Conservation (phyloP, 2,329 filamentous ascomycete species). For the Dryadomyces quercus-mongolicae region DNA sequence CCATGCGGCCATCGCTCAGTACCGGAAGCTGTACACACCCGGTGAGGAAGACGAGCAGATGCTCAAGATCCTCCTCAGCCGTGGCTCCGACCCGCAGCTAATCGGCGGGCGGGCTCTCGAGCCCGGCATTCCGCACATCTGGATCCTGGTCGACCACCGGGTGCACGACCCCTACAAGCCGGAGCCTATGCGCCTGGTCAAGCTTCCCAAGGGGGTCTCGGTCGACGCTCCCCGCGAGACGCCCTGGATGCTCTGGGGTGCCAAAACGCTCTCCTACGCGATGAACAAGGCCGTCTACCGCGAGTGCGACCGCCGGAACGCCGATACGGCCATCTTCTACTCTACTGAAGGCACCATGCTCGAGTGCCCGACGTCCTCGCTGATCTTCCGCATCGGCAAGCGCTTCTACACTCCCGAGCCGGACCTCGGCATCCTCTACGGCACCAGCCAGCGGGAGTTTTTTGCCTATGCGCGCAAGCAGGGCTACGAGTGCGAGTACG, state of each 20-base stretch:
- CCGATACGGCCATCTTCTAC: conserved; percentile 4
- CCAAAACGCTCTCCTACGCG: conserved; percentile 3
- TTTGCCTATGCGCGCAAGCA: conserved; percentile 2
- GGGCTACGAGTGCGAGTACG: conserved; percentile 3
- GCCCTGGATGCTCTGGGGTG: conserved; percentile 4
- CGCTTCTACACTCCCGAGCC: conserved; percentile 4
- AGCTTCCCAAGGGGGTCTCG: conserved; percentile 2
- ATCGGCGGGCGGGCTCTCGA: not conserved
- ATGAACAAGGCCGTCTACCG: conserved; percentile 5
- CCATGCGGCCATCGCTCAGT: not conserved
- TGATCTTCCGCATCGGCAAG: conserved; percentile 1
- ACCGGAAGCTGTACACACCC: not conserved
- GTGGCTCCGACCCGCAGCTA: conserved; percentile 2
- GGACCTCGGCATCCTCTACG: conserved; percentile 4
- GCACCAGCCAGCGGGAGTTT: conserved; percentile 4
- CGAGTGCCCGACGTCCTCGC: conserved; percentile 4
- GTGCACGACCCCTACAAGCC: not conserved
- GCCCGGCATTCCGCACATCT: conserved; percentile 3
- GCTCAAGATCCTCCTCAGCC: conserved; percentile 3
- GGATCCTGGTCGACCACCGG: conserved; percentile 2
- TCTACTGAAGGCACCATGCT: conserved; percentile 3
- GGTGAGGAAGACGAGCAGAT: conserved; percentile 1
- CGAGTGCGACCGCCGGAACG: conserved; percentile 3
- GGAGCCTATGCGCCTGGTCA: not conserved
- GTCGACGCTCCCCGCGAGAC: not conserved